Percentiles rank a stretch among this genome's conserved stretches.
phyloP scores from a whole-genome alignment of 805 yeast genomes.

The Allodekkera sacchari region DNA sequence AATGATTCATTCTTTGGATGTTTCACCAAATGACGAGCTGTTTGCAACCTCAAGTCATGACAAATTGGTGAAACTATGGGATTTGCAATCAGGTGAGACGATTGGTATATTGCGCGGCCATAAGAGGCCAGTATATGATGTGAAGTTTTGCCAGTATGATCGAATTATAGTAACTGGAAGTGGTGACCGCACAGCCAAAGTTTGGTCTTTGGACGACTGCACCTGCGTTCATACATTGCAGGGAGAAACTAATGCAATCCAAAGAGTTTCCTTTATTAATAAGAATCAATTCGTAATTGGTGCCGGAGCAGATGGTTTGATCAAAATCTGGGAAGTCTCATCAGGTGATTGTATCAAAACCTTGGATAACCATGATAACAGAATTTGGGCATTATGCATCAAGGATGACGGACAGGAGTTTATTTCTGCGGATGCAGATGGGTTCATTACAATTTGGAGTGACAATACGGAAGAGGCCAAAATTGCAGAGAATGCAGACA shows the following conservation, averaged over 20 bases:
- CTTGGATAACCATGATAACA: slow-evolving; percentile 82
- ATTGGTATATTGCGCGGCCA: slow-evolving; percentile 83
- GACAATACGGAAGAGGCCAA: slow-evolving; percentile 76
- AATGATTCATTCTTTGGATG: slow-evolving; percentile 83
- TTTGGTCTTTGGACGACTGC: slow-evolving; percentile 81
- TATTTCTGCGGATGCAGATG: slow-evolving; percentile 91
- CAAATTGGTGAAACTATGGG: slow-evolving; percentile 87
- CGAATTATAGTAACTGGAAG: slow-evolving; percentile 73
- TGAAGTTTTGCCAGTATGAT: slow-evolving; percentile 73
- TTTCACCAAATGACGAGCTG: slow-evolving; percentile 82
- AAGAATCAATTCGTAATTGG: slow-evolving; percentile 60
- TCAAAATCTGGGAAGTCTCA: slow-evolving; percentile 80
- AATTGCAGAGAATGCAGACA: slow-evolving; percentile 44
- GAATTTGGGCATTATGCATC: slow-evolving; percentile 84
- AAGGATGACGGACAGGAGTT: slow-evolving; percentile 60
- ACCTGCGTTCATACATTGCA: slow-evolving; percentile 77
- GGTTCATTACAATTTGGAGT: slow-evolving; percentile 80
- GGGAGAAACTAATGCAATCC: slow-evolving; percentile 91
- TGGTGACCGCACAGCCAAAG: slow-evolving; percentile 84
- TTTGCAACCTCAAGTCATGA: slow-evolving; percentile 95
- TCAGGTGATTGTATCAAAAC: slow-evolving; percentile 77
- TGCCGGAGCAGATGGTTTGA: slow-evolving; percentile 90
- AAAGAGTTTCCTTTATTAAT: slow-evolving; percentile 65
- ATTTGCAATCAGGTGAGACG: slow-evolving; percentile 75
- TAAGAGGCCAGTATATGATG: slow-evolving; percentile 91